A percentile compares a stretch with the other conserved stretches of the same genome.
These are phyloP conservation scores for Cyberlindnera galapagoensis DNA, from an alignment of 805 yeast genomes.

Conservation along the genomic window DNA sequence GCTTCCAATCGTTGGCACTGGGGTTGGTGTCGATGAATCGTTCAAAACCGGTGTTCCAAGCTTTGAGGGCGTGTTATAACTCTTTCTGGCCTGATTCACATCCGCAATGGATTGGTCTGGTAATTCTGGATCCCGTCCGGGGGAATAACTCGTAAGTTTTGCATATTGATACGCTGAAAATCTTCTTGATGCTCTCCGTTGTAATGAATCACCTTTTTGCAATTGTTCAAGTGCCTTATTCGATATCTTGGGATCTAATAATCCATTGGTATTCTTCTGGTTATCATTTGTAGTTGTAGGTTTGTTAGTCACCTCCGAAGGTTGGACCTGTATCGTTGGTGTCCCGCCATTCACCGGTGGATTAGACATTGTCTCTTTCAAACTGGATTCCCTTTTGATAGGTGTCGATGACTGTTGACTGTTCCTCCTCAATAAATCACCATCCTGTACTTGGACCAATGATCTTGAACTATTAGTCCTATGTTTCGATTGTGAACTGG, in stretches of 20 bases:
- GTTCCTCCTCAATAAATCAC: too few species aligned
- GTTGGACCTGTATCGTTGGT: not conserved
- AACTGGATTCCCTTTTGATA: too few species aligned
- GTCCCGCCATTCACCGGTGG: not conserved
- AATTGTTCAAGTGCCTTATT: conserved; percentile 66
- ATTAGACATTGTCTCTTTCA: not conserved
- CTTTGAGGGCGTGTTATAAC: too few species aligned
- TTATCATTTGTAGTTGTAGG: too few species aligned
- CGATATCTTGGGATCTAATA: not conserved
- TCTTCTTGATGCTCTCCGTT: conserved; percentile 88
- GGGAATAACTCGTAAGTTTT: conserved; percentile 49
- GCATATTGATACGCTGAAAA: conserved; percentile 92
- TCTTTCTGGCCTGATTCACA: conserved; percentile 8
- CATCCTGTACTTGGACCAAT: too few species aligned
- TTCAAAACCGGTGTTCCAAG: too few species aligned
- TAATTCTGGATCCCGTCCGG: conserved; percentile 23
- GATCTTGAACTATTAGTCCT: too few species aligned
- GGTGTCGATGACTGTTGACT: too few species aligned
- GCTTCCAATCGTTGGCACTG: not conserved
- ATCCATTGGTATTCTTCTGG: too few species aligned
- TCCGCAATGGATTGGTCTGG: conserved; percentile 20
- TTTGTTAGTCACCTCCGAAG: too few species aligned
- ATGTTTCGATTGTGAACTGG: too few species aligned
- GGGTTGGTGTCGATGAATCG: not conserved
- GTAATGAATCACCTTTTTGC: conserved; percentile 77